Conservation (phyloP, 257 asterid genomes). For the Vinca minor region DNA sequence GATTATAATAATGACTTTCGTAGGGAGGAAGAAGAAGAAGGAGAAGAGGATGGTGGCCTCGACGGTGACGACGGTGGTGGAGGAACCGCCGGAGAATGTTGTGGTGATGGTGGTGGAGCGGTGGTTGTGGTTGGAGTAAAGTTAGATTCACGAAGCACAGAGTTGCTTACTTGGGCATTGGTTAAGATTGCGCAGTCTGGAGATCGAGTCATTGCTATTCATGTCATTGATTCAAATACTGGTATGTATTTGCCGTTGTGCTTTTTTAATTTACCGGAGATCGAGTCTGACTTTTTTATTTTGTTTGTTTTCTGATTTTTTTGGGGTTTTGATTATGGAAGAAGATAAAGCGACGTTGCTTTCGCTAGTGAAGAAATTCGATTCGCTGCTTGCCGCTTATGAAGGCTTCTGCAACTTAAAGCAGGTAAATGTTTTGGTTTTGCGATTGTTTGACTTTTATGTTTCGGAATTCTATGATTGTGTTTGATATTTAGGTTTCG, state of each 20-base stretch:
- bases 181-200: constrained; percentile 77
- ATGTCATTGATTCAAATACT: constrained; percentile 52
- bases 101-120: constrained; percentile 29
- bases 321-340: neutral
- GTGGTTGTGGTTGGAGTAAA: constrained; percentile 79
- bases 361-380: constrained; percentile 61
- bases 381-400: constrained; percentile 68
- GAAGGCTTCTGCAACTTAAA: constrained; percentile 82
- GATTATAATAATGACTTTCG: neutral
- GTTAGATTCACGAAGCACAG: constrained; percentile 61
- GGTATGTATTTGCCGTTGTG: no score
- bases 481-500: neutral
- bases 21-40: no score
- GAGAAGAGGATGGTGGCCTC: neutral
- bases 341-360: constrained; percentile 48
- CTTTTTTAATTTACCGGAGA: neutral
- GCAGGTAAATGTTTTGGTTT: constrained; percentile 47
- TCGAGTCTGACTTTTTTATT: neutral
- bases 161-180: constrained; percentile 79
- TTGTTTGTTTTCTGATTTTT: constrained; percentile 4
- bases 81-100: constrained; percentile 20
- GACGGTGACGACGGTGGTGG: constrained; percentile 22
- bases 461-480: constrained; percentile 4
- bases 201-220: constrained; percentile 78
- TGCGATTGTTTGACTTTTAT: neutral